Conservation (phyloP, 306 rosid species). For the Vigna trinervia region DNA sequence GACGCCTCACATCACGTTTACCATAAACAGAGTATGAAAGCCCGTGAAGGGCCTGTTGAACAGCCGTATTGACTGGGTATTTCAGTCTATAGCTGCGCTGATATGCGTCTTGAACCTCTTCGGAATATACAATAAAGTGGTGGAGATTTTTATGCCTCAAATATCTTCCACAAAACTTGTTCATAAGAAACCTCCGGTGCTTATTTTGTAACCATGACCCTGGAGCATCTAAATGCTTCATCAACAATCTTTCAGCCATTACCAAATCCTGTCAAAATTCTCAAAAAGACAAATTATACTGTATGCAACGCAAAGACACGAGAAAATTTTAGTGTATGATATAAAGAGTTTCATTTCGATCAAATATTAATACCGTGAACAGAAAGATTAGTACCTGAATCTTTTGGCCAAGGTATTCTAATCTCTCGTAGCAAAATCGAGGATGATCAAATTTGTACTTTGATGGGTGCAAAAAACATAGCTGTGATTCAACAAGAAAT, state of each 20-base stretch:
- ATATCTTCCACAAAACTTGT: slow-evolving; percentile 77
- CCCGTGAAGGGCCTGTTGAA: slow-evolving; percentile 84
- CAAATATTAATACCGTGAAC: slow-evolving; percentile 2
- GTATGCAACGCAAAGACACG: background rate
- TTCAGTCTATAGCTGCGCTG: slow-evolving; percentile 66
- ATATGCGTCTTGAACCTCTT: slow-evolving; percentile 61
- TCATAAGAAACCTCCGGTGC: slow-evolving; percentile 79
- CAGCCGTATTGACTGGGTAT: slow-evolving; percentile 70
- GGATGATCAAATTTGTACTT: slow-evolving; percentile 83
- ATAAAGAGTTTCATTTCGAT: slow-evolving; percentile 29
- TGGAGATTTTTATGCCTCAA: slow-evolving; percentile 80
- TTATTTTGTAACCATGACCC: slow-evolving; percentile 77
- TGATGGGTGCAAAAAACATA: slow-evolving; percentile 81
- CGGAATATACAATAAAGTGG: slow-evolving; percentile 53
- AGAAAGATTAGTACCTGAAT: slow-evolving; percentile 64
- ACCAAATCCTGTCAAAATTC: slow-evolving; percentile 65
- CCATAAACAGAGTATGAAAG: slow-evolving; percentile 80
- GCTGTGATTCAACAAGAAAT: slow-evolving; percentile 53
- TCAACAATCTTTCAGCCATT: slow-evolving; percentile 86
- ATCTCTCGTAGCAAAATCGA: slow-evolving; percentile 78
- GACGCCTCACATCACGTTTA: slow-evolving; percentile 78
- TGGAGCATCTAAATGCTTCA: slow-evolving; percentile 93
- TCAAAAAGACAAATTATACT: background rate
- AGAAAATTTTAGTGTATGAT: background rate
- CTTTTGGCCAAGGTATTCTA: slow-evolving; percentile 83